These are phyloP conservation scores for Xylaria longipes DNA, from an alignment of 495 filamentous ascomycete species.

Conservation along the genomic window DNA sequence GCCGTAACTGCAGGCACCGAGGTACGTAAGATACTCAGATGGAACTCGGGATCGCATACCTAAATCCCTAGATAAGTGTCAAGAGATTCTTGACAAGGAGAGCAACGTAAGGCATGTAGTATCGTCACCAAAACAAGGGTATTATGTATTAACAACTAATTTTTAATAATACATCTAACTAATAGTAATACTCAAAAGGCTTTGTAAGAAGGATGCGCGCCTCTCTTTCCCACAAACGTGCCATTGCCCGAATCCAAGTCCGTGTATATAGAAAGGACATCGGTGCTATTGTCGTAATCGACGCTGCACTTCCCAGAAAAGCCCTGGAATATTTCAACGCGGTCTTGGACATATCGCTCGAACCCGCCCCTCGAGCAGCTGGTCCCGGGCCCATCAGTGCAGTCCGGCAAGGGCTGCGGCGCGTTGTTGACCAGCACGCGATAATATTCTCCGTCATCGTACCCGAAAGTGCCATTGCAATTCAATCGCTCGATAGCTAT, in stretches of 20 bases:
- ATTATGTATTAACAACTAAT: not conserved
- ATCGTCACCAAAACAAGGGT: not conserved
- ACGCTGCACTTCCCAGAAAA: slow-evolving; percentile 44
- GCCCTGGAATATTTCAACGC: slow-evolving; percentile 41
- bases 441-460: slow-evolving; percentile 46
- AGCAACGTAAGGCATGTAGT: not conserved
- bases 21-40: not conserved
- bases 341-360: slow-evolving; percentile 39
- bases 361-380: slow-evolving; percentile 43
- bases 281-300: slow-evolving; percentile 43
- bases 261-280: slow-evolving; percentile 44
- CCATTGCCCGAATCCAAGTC: slow-evolving; percentile 42
- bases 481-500: slow-evolving; percentile 50
- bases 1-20: not conserved
- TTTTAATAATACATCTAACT: not conserved
- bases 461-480: slow-evolving; percentile 45
- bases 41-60: not conserved
- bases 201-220: not conserved
- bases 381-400: slow-evolving; percentile 45
- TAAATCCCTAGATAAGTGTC: not conserved
- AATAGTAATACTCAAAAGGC: not conserved
- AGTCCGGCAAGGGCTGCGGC: slow-evolving; percentile 43
- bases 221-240: slow-evolving; percentile 44
- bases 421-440: slow-evolving; percentile 45
- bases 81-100: not conserved